Evolutionary conservation across 768 basidiomycete genomes (phyloP), one percentile per base, ranked within the genome.

Genomic region (Boletales sp.): DNA sequence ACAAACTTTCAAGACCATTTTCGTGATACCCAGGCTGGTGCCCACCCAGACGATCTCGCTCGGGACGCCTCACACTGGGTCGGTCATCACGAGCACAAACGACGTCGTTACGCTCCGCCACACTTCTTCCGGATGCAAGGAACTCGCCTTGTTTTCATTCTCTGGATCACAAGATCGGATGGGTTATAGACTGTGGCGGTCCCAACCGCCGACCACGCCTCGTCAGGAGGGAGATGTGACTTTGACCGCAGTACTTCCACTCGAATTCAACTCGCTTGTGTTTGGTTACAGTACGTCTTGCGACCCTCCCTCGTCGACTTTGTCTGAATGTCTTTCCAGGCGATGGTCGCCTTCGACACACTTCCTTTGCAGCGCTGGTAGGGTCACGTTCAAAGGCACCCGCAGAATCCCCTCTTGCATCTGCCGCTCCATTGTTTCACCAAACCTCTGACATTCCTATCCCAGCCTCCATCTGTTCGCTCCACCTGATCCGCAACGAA

Each of bases 201-300:
- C 65, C 27, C 48, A 48, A 17, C 35, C 40, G 15, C 36, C 44
- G 9, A 43, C 42, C 27, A 3, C 38, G 29, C 12, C 52, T 40
- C 37, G 31, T 7, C 46, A 47, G 42, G 58, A 48, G 27, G 35
- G 3, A 1, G 45, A 50, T 39, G 47, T 50, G 35, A 52, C 40
- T 36, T 43, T 76, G 37, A 75, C 76, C 5, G 68, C 70, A 1
- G 59, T 76, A 10, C 66, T 84, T 27, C 82, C 85, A 5, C 61
- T 91, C 8, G 82, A 83, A 40, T 65, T 80, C 0, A 78, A 82
- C 32, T 47, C 66, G 0, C 70, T 93, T 21, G 56, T 91, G 31
- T 67, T 84, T 40, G 91, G 90, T 36, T 81, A 75, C 55, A 76
- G 88, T 88, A 55, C 31, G 80, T 65, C 4, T 46, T 43, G 18